Evolutionary conservation across 2,329 filamentous ascomycete genomes (phyloP).

Genomic region (Ophiostoma australiae): DNA sequence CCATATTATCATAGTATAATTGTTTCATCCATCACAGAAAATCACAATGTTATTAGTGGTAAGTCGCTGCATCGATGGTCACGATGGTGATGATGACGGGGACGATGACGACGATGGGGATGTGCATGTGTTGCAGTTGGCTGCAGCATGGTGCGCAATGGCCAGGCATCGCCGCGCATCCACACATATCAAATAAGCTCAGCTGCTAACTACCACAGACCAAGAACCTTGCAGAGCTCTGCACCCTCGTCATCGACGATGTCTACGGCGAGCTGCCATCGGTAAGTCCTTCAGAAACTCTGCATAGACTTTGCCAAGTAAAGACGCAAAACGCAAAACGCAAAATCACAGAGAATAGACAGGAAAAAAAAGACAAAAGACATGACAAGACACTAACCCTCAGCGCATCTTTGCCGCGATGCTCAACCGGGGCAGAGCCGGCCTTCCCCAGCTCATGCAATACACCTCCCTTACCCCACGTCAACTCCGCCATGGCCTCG

Average conservation of each 20-base stretch:
- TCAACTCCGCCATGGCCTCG: constrained; percentile 75
- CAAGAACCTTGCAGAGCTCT: constrained; percentile 79
- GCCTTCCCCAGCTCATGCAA: constrained; percentile 62
- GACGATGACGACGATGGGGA: neutral
- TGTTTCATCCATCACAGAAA: constrained; percentile 33
- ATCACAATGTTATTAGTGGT: constrained; percentile 37
- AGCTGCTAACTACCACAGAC: constrained; percentile 41
- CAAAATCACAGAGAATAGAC: too few species aligned
- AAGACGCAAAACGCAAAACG: too few species aligned
- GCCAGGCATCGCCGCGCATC: neutral
- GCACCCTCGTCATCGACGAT: constrained; percentile 81
- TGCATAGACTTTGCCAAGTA: too few species aligned
- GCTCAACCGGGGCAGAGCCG: constrained; percentile 71
- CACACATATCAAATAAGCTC: neutral
- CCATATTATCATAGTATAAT: constrained; percentile 37
- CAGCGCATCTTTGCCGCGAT: constrained; percentile 83
- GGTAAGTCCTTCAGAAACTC: constrained; percentile 50
- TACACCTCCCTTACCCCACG: constrained; percentile 68
- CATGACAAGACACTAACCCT: neutral
- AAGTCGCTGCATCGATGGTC: constrained; percentile 27
- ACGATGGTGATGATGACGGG: neutral
- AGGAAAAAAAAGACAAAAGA: too few species aligned
- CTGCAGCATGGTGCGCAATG: neutral
- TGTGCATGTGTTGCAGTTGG: neutral
- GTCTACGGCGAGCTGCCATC: constrained; percentile 86